A percentile compares a stretch with the other conserved stretches of the same genome.
phyloP scores from a whole-genome alignment of 176 grass and related monocot genomes.

The Guadua angustifolia region DNA sequence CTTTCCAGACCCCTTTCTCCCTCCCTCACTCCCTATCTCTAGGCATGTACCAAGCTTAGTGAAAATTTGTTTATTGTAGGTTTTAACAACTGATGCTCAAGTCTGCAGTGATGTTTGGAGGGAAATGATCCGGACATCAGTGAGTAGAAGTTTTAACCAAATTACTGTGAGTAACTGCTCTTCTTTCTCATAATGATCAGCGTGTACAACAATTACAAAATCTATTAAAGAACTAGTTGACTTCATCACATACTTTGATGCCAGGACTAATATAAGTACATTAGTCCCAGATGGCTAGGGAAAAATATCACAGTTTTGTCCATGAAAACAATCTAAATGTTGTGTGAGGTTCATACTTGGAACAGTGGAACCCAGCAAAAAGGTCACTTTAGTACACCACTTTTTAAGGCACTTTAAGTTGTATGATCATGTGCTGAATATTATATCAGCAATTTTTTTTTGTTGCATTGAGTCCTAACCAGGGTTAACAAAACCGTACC shows the following conservation, averaged over 20 bases:
- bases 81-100: conserved; percentile 95
- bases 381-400: not conserved
- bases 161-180: conserved; percentile 71
- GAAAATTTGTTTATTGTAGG: conserved; percentile 55
- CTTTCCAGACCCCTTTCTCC: not conserved
- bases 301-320: conserved; percentile 10
- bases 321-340: not conserved
- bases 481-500: too few relatives aligned
- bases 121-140: conserved; percentile 83
- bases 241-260: not conserved
- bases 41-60: conserved; percentile 27
- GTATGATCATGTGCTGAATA: not conserved
- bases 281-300: not conserved
- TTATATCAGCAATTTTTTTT: not conserved
- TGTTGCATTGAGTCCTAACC: not conserved
- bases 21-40: conserved; percentile 6
- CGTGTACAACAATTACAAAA: conserved; percentile 15
- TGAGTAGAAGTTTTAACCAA: conserved; percentile 98
- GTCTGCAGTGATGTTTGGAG: conserved; percentile 74
- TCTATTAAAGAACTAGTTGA: not conserved
- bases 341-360: not conserved
- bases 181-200: not conserved
- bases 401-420: not conserved
- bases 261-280: not conserved
- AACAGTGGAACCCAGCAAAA: not conserved